Conservation (phyloP, 163 green algal species). For the Scenedesmus sp. region DNA sequence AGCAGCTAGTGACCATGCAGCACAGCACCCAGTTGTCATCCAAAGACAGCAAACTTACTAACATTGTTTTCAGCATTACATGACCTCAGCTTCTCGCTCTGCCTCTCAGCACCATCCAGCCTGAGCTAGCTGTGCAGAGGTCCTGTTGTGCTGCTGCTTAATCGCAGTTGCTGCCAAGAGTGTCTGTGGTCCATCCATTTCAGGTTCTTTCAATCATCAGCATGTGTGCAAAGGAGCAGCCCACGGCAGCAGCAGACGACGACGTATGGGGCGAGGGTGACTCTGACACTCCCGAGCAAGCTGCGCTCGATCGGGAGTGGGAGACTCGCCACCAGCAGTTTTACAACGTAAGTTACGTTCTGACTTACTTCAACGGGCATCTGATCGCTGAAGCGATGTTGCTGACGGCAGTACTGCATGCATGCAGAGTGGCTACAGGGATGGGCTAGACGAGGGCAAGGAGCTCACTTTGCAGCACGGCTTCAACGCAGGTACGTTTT, state of each 20-base stretch:
- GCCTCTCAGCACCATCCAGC: too few relatives aligned
- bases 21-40: not conserved
- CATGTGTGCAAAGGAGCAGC: constrained; percentile 39
- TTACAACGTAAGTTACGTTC: constrained; percentile 28
- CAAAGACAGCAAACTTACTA: too few relatives aligned
- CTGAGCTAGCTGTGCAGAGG: too few relatives aligned
- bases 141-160: too few relatives aligned
- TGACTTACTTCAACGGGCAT: not conserved
- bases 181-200: too few relatives aligned
- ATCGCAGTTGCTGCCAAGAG: too few relatives aligned
- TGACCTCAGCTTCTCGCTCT: too few relatives aligned
- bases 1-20: not conserved
- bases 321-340: constrained; percentile 32
- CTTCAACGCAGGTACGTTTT: constrained; percentile 62
- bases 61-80: too few relatives aligned
- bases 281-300: not conserved
- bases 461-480: constrained; percentile 58
- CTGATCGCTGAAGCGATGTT: not conserved
- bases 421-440: constrained; percentile 63
- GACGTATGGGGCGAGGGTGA: constrained; percentile 41
- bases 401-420: not conserved
- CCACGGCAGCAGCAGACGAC: not conserved
- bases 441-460: constrained; percentile 64
- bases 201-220: too few relatives aligned
- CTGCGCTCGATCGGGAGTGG: constrained; percentile 44